Conservation (phyloP, 2,329 filamentous ascomycete species). For the Arthrinium puccinioides region DNA sequence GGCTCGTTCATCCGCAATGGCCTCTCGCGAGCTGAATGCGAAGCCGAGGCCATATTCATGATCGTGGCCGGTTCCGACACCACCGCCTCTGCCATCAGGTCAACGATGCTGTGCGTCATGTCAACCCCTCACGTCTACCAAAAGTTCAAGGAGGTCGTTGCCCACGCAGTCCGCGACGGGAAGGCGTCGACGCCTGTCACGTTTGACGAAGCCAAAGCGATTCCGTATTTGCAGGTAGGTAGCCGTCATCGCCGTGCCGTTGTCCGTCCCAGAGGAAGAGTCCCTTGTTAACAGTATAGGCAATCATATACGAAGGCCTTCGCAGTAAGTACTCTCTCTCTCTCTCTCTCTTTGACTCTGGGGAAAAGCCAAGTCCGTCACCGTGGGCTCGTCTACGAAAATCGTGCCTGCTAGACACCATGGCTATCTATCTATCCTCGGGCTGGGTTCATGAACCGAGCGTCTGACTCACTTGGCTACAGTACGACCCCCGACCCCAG, state of each 20-base stretch:
- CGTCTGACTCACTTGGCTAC: too few relatives aligned
- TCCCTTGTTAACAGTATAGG: too few relatives aligned
- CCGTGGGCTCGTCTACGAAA: too few relatives aligned
- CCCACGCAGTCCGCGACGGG: constrained; percentile 23
- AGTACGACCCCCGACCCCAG: constrained; percentile 25
- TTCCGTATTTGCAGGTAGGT: constrained; percentile 24
- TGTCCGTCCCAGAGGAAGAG: not conserved
- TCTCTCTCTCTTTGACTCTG: too few relatives aligned
- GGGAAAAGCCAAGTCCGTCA: too few relatives aligned
- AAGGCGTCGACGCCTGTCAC: constrained; percentile 21
- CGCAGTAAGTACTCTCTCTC: too few relatives aligned
- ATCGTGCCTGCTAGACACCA: too few relatives aligned
- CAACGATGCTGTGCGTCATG: constrained; percentile 38
- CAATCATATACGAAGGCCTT: constrained; percentile 30
- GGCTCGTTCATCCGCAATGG: constrained; percentile 24
- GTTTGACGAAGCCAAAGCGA: constrained; percentile 19
- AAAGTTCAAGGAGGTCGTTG: constrained; percentile 37
- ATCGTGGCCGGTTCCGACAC: constrained; percentile 37
- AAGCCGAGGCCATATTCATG: constrained; percentile 20
- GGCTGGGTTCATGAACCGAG: too few relatives aligned
- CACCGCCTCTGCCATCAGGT: constrained; percentile 38
- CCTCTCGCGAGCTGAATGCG: constrained; percentile 18
- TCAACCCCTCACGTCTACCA: constrained; percentile 35
- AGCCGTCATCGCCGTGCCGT: not conserved
- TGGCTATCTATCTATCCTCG: too few relatives aligned